These are phyloP conservation scores for Raffaelea arxii DNA, from an alignment of 2,329 filamentous ascomycete species.

Conservation along the genomic window DNA sequence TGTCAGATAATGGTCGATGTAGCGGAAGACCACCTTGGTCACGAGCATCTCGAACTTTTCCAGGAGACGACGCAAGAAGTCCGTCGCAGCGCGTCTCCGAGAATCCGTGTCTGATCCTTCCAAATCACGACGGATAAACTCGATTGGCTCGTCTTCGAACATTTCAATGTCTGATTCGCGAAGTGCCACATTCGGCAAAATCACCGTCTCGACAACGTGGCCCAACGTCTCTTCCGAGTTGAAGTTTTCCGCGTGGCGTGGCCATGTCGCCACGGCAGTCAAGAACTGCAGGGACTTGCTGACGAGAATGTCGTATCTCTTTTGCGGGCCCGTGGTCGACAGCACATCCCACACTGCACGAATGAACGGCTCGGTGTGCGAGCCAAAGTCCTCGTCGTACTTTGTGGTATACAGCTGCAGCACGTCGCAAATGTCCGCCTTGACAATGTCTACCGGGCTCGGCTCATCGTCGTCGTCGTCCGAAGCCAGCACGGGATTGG, in stretches of 20 bases:
- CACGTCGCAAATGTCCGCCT: constrained; percentile 86
- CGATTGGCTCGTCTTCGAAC: constrained; percentile 97
- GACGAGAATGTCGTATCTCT: constrained; percentile 88
- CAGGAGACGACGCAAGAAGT: constrained; percentile 83
- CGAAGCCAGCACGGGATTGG: constrained; percentile 60
- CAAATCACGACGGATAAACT: constrained; percentile 90
- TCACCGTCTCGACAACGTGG: constrained; percentile 91
- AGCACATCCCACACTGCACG: constrained; percentile 84
- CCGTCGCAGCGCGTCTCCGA: constrained; percentile 80
- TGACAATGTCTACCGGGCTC: constrained; percentile 74
- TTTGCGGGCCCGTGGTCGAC: constrained; percentile 75
- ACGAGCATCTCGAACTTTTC: constrained; percentile 81
- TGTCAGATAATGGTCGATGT: constrained; percentile 77
- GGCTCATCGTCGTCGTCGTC: constrained; percentile 85
- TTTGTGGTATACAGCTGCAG: constrained; percentile 88
- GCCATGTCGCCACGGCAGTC: constrained; percentile 73
- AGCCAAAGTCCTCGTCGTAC: constrained; percentile 87
- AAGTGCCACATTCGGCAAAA: constrained; percentile 83
- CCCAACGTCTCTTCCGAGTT: constrained; percentile 69
- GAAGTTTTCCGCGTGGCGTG: constrained; percentile 73
- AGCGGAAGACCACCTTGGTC: constrained; percentile 76
- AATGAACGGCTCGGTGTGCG: constrained; percentile 74
- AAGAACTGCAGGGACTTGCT: constrained; percentile 93
- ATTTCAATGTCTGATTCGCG: constrained; percentile 90
- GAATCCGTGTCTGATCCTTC: constrained; percentile 97